Conservation (phyloP, 2,329 filamentous ascomycete species). For the Arachnopeziza araneosa region DNA sequence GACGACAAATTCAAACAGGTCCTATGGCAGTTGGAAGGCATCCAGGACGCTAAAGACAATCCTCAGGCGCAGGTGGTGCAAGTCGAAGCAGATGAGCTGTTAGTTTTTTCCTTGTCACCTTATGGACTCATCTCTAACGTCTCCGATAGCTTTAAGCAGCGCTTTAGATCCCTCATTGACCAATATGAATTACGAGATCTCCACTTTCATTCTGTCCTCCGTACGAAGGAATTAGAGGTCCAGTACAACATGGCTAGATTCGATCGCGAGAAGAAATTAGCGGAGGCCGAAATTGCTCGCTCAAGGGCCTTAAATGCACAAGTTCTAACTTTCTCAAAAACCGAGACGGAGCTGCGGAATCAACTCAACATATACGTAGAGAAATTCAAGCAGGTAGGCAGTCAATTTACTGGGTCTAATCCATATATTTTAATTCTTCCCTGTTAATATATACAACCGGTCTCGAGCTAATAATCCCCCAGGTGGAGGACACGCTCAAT, state of each 20-base stretch:
- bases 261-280: slow-evolving; percentile 83
- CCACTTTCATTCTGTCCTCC: slow-evolving; percentile 86
- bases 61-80: slow-evolving; percentile 76
- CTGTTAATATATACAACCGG: slow-evolving; percentile 5
- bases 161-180: slow-evolving; percentile 93
- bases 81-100: slow-evolving; percentile 65
- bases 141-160: slow-evolving; percentile 66
- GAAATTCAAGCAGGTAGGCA: slow-evolving; percentile 95
- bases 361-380: slow-evolving; percentile 98
- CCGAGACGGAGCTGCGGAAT: slow-evolving; percentile 85
- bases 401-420: neutral
- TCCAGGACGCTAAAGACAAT: slow-evolving; percentile 80
- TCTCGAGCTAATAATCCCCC: slow-evolving; percentile 39
- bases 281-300: slow-evolving; percentile 74
- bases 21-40: slow-evolving; percentile 78
- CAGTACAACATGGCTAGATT: slow-evolving; percentile 84
- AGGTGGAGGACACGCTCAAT: slow-evolving; percentile 98
- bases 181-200: slow-evolving; percentile 95
- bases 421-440: slow-evolving; percentile 3
- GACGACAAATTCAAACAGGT: slow-evolving; percentile 80
- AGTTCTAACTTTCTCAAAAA: slow-evolving; percentile 93
- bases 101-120: neutral
- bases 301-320: slow-evolving; percentile 84
- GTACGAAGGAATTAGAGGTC: slow-evolving; percentile 92
- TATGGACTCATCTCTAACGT: slow-evolving; percentile 30